Percentiles rank a stretch among this genome's conserved stretches.
These are phyloP conservation scores for Przewalskia tangutica DNA, from an alignment of 257 asterid genomes.

Conservation along the genomic window DNA sequence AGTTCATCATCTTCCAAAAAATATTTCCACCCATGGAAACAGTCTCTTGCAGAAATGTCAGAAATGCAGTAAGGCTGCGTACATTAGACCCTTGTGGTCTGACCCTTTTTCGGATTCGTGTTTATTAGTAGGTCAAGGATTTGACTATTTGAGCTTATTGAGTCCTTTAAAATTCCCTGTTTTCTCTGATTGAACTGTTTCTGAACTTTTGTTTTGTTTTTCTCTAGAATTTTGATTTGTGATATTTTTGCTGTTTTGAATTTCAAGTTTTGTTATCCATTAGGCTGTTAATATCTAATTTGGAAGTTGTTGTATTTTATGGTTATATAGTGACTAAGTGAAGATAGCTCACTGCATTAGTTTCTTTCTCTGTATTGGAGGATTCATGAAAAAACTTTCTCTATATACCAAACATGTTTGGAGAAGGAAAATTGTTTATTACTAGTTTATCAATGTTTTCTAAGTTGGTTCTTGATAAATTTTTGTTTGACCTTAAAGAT, in stretches of 20 bases:
- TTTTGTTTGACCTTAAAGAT: not conserved
- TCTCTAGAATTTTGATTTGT: not conserved
- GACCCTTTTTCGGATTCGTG: no score
- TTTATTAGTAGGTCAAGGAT: not conserved
- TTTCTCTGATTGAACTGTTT: no score
- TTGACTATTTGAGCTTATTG: not conserved
- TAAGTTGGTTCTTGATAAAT: not conserved
- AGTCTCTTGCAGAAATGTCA: no score
- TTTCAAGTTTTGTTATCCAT: not conserved
- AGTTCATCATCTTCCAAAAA: not conserved
- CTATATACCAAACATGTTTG: not conserved
- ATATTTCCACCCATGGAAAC: no score
- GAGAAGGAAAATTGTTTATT: not conserved
- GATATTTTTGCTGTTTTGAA: not conserved
- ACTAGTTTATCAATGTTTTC: not conserved
- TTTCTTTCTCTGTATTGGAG: not conserved
- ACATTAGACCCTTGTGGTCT: no score
- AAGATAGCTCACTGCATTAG: not conserved
- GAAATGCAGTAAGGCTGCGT: no score
- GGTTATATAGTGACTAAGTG: not conserved
- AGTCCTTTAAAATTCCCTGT: not conserved
- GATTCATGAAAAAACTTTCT: not conserved
- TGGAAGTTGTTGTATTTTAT: not conserved
- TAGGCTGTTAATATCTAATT: not conserved
- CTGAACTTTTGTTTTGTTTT: not conserved